Evolutionary conservation across 345 rosid genomes (phyloP), one percentile per base, ranked within the genome.

Genomic region (Populus davidiana): DNA sequence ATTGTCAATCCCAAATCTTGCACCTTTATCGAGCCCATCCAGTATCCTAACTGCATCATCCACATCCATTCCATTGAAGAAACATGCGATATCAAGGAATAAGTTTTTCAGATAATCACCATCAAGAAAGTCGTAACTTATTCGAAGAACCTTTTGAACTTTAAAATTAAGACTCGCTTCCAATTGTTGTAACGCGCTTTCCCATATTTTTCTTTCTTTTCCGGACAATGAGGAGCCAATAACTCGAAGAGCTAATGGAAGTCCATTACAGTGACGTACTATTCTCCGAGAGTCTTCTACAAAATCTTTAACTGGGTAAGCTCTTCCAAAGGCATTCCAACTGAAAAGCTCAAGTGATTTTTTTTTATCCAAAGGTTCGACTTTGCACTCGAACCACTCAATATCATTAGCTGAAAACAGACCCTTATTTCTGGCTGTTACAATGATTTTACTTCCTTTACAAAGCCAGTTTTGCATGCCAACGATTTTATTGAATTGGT

Each of bases 351-450:
- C 41, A 38, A 38, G 8, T 5, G 41, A 38, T 7, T 38, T 7
- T 38, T 38, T 1, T 0, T 5, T 0, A 38, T 38, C 41, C 0
- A 38, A 6, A 0, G 41, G 41, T 38, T 38, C 0, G 4, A 38
- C 41, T 38, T 38, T 1, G 41, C 8, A 5, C 8, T 0, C 0
- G 41, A 38, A 0, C 0, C 41, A 0, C 8, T 38, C 8, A 0
- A 2, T 29, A 38, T 38, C 8, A 5, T 38, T 5, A 38, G 1
- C 41, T 1, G 8, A 0, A 38, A 38, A 5, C 41, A 38, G 8
- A 38, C 41, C 41, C 41, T 38, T 38, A 38, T 38, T 38, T 38
- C 41, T 38, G 8, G 41, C 5, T 38, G 41, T 38, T 38, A 38
- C 41, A 38, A 38, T 38, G 41, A 38, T 38, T 38, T 38, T 38